Evolutionary conservation across 1,139 yeast species (phyloP).

Genomic region (Sugiyamaella grinbergsii): DNA sequence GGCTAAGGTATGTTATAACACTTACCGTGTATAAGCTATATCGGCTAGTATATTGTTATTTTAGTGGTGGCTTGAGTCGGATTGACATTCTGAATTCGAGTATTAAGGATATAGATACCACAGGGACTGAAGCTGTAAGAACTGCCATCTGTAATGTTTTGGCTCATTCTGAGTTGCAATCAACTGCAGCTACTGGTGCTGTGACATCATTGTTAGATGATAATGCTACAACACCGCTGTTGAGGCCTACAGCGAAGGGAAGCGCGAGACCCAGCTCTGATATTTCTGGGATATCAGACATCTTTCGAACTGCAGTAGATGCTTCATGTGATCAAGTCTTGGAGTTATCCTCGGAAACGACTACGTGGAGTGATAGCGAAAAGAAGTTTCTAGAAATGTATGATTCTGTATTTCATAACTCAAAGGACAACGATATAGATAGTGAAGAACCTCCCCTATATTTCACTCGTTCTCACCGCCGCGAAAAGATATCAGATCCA

Average conservation of each 20-base stretch:
- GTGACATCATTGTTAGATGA: neutral
- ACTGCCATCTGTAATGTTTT: neutral
- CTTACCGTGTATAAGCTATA: constrained; percentile 3
- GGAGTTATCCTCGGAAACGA: neutral
- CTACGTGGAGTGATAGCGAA: constrained; percentile 22
- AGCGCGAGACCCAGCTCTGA: neutral
- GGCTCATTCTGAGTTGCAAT: constrained; percentile 6
- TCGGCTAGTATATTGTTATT: neutral
- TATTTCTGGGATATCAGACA: neutral
- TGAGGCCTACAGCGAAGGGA: neutral
- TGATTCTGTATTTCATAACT: constrained; percentile 16
- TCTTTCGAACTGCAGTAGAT: neutral
- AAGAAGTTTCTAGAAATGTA: constrained; percentile 21
- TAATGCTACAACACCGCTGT: neutral
- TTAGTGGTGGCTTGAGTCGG: neutral
- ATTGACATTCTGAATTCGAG: constrained; percentile 2
- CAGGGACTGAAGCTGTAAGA: neutral
- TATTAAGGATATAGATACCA: neutral
- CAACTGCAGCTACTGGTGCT: neutral
- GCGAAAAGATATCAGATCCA: neutral
- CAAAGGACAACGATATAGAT: neutral
- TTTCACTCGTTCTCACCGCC: neutral
- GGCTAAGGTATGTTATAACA: neutral
- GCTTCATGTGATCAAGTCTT: neutral
- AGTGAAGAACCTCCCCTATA: neutral